phyloP scores from a whole-genome alignment of 2,329 filamentous ascomycete species.

The Venturia nashicola region DNA sequence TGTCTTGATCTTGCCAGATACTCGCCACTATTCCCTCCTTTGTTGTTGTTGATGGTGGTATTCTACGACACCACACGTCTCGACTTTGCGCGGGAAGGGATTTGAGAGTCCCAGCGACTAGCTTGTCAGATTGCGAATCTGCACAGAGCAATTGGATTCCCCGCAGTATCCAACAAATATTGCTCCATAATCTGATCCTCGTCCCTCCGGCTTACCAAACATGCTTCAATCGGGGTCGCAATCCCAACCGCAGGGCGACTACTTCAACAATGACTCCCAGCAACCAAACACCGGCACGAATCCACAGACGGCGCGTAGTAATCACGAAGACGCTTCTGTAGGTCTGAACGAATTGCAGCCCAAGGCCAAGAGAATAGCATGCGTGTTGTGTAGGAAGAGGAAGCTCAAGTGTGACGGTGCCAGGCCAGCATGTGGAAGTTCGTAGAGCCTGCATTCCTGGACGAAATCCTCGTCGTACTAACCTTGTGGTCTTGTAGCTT shows the following conservation, averaged over 20 bases:
- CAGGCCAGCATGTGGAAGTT: constrained; percentile 62
- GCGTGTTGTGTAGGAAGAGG: constrained; percentile 83
- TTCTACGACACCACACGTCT: not conserved
- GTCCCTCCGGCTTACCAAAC: not conserved
- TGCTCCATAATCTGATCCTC: not conserved
- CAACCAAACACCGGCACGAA: constrained; percentile 24
- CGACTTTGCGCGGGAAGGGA: not conserved
- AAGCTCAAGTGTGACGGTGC: constrained; percentile 84
- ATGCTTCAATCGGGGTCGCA: constrained; percentile 3
- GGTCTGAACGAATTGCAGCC: constrained; percentile 38
- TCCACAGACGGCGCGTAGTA: constrained; percentile 9
- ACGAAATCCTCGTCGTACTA: constrained; percentile 24
- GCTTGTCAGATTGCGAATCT: not conserved
- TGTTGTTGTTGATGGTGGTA: not conserved
- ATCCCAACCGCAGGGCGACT: constrained; percentile 26
- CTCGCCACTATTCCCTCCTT: not conserved
- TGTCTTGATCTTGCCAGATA: not conserved
- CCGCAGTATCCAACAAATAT: not conserved
- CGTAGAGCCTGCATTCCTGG: not conserved
- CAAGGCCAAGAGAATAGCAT: constrained; percentile 74
- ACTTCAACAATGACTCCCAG: constrained; percentile 45
- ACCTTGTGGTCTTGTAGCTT: constrained; percentile 32
- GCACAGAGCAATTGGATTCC: not conserved
- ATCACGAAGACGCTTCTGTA: constrained; percentile 35
- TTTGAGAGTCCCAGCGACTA: not conserved